phyloP scores from a whole-genome alignment of 2,329 filamentous ascomycete genomes.

The Nigrospora oryzae region DNA sequence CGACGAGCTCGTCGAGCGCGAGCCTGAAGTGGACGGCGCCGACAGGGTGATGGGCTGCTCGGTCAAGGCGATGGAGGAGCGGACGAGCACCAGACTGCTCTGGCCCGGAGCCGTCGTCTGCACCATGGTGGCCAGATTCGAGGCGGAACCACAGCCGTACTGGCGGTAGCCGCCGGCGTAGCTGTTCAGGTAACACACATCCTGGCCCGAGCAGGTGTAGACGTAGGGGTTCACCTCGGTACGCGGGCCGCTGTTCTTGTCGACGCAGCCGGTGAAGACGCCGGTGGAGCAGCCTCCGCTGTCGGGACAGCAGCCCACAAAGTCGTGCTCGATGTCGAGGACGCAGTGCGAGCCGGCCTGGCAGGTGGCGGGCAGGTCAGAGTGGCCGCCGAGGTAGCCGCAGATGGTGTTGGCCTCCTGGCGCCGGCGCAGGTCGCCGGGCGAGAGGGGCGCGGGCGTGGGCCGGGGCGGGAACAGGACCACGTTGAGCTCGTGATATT shows the following conservation, averaged over 20 bases:
- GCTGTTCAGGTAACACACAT: slow-evolving; percentile 46
- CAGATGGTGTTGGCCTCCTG: slow-evolving; percentile 45
- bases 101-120: slow-evolving; percentile 33
- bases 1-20: slow-evolving; percentile 11
- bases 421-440: slow-evolving; percentile 27
- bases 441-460: slow-evolving; percentile 29
- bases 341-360: slow-evolving; percentile 50
- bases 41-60: slow-evolving; percentile 27
- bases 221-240: slow-evolving; percentile 47
- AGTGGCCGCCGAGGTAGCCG: slow-evolving; percentile 46
- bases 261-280: slow-evolving; percentile 50
- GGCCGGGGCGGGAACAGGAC: slow-evolving; percentile 29
- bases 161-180: slow-evolving; percentile 48
- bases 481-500: slow-evolving; percentile 27
- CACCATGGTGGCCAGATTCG: slow-evolving; percentile 39
- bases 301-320: slow-evolving; percentile 50
- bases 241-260: slow-evolving; percentile 38
- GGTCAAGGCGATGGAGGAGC: slow-evolving; percentile 31
- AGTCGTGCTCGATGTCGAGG: slow-evolving; percentile 36
- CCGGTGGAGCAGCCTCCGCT: slow-evolving; percentile 41
- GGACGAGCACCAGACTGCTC: slow-evolving; percentile 24
- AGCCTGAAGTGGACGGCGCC: slow-evolving; percentile 24
- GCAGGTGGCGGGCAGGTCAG: slow-evolving; percentile 46
- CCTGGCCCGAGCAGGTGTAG: slow-evolving; percentile 41
- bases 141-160: slow-evolving; percentile 46